phyloP scores from a whole-genome alignment of 495 filamentous ascomycete genomes.

The Neurospora pannonica region DNA sequence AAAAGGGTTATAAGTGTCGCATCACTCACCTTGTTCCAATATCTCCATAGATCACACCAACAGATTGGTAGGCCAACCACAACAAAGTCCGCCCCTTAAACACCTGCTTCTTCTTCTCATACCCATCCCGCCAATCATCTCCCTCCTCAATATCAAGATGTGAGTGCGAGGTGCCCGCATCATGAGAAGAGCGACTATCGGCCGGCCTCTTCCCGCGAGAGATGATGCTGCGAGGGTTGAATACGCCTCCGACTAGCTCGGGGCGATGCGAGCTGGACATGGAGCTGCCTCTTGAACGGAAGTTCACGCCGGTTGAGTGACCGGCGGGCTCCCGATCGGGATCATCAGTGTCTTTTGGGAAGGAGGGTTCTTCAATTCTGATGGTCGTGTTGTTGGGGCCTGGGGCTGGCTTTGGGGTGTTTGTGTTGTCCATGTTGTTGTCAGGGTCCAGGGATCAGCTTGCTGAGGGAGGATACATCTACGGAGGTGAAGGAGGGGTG shows the following conservation, averaged over 20 bases:
- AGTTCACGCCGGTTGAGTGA: neutral
- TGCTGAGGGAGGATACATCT: too few species aligned
- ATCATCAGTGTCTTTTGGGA: neutral
- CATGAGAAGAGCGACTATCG: constrained; percentile 14
- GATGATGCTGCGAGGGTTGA: constrained; percentile 28
- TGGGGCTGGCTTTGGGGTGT: neutral
- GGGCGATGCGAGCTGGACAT: neutral
- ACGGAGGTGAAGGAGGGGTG: too few species aligned
- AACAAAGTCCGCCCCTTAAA: constrained; percentile 34
- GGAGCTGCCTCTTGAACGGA: neutral
- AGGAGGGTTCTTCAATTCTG: neutral
- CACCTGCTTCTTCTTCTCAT: constrained; percentile 33
- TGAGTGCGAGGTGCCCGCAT: constrained; percentile 9
- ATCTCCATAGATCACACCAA: constrained; percentile 68
- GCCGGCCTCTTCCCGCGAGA: constrained; percentile 14
- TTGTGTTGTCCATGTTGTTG: neutral
- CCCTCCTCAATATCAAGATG: constrained; percentile 27
- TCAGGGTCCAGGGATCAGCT: too few species aligned
- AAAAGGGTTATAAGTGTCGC: neutral
- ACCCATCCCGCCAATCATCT: constrained; percentile 26
- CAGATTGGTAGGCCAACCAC: constrained; percentile 57
- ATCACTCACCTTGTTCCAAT: constrained; percentile 51
- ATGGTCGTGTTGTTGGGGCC: neutral
- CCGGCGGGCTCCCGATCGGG: neutral
- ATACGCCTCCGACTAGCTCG: constrained; percentile 25